These are phyloP conservation scores for Magnaporthales sp. DNA, from an alignment of 2,329 filamentous ascomycete species.

Conservation along the genomic window DNA sequence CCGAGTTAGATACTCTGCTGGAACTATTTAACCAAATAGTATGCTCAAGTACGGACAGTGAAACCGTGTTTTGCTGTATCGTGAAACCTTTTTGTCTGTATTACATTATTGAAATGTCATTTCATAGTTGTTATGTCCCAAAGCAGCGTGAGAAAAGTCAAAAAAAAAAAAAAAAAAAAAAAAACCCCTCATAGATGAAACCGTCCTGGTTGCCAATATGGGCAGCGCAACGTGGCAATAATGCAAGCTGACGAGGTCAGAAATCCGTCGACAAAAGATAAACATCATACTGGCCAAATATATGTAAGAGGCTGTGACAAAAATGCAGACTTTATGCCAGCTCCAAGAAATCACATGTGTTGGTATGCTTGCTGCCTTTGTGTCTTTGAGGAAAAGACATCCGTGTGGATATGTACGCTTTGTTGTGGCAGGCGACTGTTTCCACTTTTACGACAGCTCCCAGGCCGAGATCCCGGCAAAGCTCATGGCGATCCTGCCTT, in stretches of 20 bases:
- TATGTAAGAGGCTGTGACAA: not conserved
- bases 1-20: not conserved
- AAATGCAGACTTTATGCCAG: not conserved
- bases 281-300: not conserved
- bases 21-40: not conserved
- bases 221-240: not conserved
- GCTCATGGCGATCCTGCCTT: constrained; percentile 34
- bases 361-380: not conserved
- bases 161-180: not conserved
- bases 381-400: not conserved
- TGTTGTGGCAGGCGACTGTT: not conserved
- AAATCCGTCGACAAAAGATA: not conserved
- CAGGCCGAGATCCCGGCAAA: constrained; percentile 37
- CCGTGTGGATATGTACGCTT: not conserved
- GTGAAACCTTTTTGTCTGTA: not conserved
- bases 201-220: not conserved
- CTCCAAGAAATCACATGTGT: not conserved
- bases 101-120: not conserved
- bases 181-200: too few relatives aligned
- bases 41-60: not conserved
- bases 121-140: not conserved
- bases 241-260: not conserved
- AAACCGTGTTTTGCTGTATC: not conserved
- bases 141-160: not conserved
- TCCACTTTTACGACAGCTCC: constrained; percentile 32